These are phyloP conservation scores for Cordyceps farinosa DNA, from an alignment of 2,329 filamentous ascomycete species.

Conservation along the genomic window DNA sequence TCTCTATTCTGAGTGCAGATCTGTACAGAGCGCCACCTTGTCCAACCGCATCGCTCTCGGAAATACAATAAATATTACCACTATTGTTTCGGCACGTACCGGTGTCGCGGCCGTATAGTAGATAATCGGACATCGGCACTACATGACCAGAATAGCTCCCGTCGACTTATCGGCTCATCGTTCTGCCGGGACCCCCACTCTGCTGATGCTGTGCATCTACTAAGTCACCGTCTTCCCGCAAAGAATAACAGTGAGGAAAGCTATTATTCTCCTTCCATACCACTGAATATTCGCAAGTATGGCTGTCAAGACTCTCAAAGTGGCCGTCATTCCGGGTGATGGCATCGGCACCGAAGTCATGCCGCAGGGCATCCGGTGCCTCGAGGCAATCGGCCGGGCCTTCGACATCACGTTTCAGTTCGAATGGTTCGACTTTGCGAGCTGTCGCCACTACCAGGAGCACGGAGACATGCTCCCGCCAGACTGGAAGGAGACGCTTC, in stretches of 20 bases:
- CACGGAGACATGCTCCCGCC: constrained; percentile 42
- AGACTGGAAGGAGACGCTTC: constrained; percentile 50
- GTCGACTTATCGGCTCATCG: constrained; percentile 42
- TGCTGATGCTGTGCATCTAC: neutral
- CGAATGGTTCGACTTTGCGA: constrained; percentile 62
- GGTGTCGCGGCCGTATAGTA: neutral
- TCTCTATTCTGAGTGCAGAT: neutral
- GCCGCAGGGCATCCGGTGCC: constrained; percentile 57
- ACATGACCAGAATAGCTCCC: neutral
- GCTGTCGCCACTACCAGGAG: constrained; percentile 52
- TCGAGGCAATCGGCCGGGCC: constrained; percentile 48
- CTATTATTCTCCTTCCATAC: neutral
- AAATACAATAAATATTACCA: neutral
- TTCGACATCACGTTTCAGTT: constrained; percentile 55
- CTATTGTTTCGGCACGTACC: neutral
- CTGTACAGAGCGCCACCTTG: neutral
- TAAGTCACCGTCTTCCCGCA: neutral
- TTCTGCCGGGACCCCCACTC: neutral
- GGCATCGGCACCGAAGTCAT: constrained; percentile 69
- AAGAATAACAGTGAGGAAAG: too few relatives aligned
- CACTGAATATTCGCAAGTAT: constrained; percentile 31
- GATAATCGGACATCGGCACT: neutral
- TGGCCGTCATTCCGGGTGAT: constrained; percentile 66
- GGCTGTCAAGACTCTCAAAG: constrained; percentile 32
- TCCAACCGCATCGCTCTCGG: neutral